Percentiles rank a stretch among this genome's conserved stretches.
phyloP scores from a whole-genome alignment of 2,329 filamentous ascomycete genomes.

The Colletotrichum lindemuthianum region DNA sequence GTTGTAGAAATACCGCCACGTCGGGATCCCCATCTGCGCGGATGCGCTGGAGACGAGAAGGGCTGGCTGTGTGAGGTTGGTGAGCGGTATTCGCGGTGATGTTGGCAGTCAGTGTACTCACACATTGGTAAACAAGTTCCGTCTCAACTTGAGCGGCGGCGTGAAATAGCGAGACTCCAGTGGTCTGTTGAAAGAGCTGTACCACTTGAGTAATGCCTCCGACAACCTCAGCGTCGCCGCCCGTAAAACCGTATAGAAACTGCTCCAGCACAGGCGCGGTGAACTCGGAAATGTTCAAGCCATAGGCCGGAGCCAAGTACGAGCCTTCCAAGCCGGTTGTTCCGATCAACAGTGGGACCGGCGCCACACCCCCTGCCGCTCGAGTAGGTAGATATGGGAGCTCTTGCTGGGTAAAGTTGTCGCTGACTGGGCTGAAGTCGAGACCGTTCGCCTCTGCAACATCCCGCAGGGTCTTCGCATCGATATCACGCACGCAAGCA shows the following conservation, averaged over 20 bases:
- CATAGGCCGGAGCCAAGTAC: constrained; percentile 6
- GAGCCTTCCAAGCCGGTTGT: constrained; percentile 8
- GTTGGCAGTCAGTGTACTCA: constrained; percentile 1
- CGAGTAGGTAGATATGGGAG: constrained; percentile 10
- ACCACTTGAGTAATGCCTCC: constrained; percentile 1
- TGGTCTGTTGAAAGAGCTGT: constrained; percentile 1
- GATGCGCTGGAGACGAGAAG: constrained; percentile 11
- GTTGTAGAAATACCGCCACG: constrained; percentile 29
- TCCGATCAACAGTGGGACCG: constrained; percentile 9
- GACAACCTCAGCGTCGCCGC: background rate
- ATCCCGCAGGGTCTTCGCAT: background rate
- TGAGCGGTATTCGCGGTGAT: background rate
- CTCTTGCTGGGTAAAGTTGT: constrained; percentile 17
- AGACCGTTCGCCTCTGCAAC: background rate
- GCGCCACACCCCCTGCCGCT: constrained; percentile 1
- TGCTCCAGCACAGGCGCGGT: background rate
- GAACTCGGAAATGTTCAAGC: constrained; percentile 1
- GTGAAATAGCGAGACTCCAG: constrained; percentile 3
- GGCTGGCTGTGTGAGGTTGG: background rate
- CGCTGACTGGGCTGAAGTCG: constrained; percentile 17
- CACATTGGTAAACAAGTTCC: constrained; percentile 19
- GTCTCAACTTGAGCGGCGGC: constrained; percentile 12
- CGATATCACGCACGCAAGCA: background rate
- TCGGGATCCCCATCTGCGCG: constrained; percentile 2
- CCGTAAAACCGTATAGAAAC: background rate